phyloP scores from a whole-genome alignment of 306 rosid genomes.

The Quercus robur region DNA sequence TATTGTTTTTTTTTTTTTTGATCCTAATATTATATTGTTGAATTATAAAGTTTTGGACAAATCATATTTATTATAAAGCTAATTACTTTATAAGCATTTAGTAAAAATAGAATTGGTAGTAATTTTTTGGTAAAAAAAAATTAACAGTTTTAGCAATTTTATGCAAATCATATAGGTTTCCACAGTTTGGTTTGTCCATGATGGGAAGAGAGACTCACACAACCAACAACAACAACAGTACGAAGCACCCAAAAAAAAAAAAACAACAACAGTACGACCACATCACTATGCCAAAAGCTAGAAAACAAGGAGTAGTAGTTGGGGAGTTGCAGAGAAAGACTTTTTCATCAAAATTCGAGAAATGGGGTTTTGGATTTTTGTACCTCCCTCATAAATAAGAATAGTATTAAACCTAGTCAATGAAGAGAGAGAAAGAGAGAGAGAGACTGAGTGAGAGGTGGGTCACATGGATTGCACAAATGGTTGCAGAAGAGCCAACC shows the following conservation, averaged over 20 bases:
- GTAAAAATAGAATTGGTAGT: no score
- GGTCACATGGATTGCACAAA: conserved; percentile 46
- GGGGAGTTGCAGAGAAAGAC: conserved; percentile 44
- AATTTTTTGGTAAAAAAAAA: no score
- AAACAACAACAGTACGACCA: conserved; percentile 12
- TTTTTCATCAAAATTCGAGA: conserved; percentile 35
- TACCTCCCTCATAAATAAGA: not conserved
- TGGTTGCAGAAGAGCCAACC: conserved; percentile 23
- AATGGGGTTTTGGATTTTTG: conserved; percentile 23
- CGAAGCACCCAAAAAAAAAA: no score
- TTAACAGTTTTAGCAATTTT: no score
- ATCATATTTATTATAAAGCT: no score
- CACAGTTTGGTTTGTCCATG: not conserved
- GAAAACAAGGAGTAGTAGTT: conserved; percentile 34
- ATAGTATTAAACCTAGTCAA: conserved; percentile 13
- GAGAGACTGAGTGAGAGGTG: not conserved
- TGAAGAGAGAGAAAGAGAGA: conserved; percentile 6
- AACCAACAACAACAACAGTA: not conserved
- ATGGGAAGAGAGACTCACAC: not conserved
- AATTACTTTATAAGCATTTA: no score
- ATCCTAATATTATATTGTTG: no score
- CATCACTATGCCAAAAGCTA: conserved; percentile 34
- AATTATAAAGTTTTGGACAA: no score
- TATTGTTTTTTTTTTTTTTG: no score
- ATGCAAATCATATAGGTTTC: no score